Evolutionary conservation across 345 rosid species (phyloP).

Genomic region (Aegle marmelos): DNA sequence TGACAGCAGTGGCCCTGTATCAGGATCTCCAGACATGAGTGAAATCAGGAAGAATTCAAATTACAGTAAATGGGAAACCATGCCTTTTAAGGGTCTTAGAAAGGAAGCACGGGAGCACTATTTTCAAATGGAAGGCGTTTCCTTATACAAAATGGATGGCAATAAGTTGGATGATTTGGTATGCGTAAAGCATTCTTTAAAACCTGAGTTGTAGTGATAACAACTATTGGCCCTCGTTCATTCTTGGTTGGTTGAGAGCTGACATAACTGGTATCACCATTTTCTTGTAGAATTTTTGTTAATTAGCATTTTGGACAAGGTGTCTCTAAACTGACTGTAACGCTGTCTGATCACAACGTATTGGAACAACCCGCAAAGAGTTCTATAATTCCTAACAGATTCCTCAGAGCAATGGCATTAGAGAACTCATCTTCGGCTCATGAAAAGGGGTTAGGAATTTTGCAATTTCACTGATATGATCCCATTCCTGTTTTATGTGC

Average conservation of each 20-base stretch:
- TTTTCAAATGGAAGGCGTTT: slow-evolving; percentile 66
- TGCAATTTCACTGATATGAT: background rate
- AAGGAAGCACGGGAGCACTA: slow-evolving; percentile 86
- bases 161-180: slow-evolving; percentile 93
- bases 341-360: background rate
- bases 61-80: slow-evolving; percentile 86
- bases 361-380: background rate
- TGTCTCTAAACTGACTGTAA: background rate
- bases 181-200: slow-evolving; percentile 59
- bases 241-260: background rate
- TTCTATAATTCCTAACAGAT: background rate
- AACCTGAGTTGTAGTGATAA: slow-evolving; percentile 25
- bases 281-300: background rate
- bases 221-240: background rate
- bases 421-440: background rate
- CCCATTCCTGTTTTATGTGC: background rate
- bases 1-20: slow-evolving; percentile 48
- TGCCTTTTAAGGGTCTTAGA: slow-evolving; percentile 75
- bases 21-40: slow-evolving; percentile 89
- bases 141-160: slow-evolving; percentile 96
- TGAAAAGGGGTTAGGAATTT: background rate
- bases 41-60: slow-evolving; percentile 63
- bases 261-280: background rate
- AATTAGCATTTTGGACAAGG: background rate
- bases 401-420: background rate